phyloP scores from a whole-genome alignment of 257 asterid genomes.

The Knoxia roxburghii region DNA sequence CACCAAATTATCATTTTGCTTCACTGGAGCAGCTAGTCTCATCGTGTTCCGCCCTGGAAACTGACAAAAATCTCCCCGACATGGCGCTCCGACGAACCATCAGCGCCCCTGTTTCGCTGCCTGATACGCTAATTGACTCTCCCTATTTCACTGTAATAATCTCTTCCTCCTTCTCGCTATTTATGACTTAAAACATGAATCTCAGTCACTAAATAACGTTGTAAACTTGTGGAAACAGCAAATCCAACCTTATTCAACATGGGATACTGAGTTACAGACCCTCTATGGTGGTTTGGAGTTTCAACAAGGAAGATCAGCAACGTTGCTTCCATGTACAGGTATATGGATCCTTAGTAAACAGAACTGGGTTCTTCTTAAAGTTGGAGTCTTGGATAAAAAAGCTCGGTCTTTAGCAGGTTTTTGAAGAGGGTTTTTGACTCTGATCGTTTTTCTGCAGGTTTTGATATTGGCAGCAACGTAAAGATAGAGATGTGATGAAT shows the following conservation, averaged over 20 bases:
- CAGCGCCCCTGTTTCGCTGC: slow-evolving; percentile 50
- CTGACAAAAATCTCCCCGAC: slow-evolving; percentile 37
- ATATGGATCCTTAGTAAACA: neutral
- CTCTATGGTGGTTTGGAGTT: slow-evolving; percentile 47
- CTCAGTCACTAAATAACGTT: slow-evolving; percentile 11
- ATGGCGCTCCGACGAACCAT: slow-evolving; percentile 47
- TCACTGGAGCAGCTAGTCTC: slow-evolving; percentile 35
- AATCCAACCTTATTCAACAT: slow-evolving; percentile 43
- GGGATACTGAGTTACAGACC: slow-evolving; percentile 67
- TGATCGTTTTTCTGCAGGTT: slow-evolving; percentile 53
- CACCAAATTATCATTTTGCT: slow-evolving; percentile 36
- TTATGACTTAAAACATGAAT: too few species aligned
- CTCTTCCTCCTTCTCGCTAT: neutral
- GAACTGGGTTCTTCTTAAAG: too few species aligned
- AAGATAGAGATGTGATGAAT: slow-evolving; percentile 83
- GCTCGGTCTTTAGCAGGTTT: too few species aligned
- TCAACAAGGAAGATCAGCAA: slow-evolving; percentile 53
- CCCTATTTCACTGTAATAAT: slow-evolving; percentile 43
- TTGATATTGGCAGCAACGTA: slow-evolving; percentile 39
- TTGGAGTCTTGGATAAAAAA: too few species aligned
- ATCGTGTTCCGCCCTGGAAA: slow-evolving; percentile 38
- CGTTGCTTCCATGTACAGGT: slow-evolving; percentile 62
- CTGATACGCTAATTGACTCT: slow-evolving; percentile 42
- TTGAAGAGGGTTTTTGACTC: too few species aligned
- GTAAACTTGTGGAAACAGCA: slow-evolving; percentile 51